Base-by-base conservation (phyloP, 495 filamentous ascomycete species). In the Penicillium salamii region DNA sequence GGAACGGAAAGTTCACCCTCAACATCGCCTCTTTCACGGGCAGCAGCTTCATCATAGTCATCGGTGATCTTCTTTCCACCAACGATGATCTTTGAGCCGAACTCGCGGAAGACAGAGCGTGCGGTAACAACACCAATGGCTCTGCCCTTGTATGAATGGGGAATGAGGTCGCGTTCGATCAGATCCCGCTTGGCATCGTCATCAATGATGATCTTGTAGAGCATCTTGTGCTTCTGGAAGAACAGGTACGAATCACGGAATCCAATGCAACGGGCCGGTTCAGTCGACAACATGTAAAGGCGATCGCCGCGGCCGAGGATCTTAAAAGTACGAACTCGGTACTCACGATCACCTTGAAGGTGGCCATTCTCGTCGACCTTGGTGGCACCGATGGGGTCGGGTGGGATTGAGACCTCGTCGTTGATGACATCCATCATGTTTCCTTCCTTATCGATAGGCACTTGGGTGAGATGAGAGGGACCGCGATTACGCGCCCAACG, bases 201-300 rank as follows among this genome's bases (percentile, higher is more conserved):
- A 49, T 90, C 89, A 55, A 96, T 85, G 55, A 96, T 93, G 59
- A 97, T 93, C 73, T 97, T 97, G 77, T 90, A 91, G 15, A 97
- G 85, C 59, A 90, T 82, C 62, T 86, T 88, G 72, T 97, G 91
- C 64, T 95, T 96, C 57, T 91, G 92, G 77, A 98, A 98, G 77
- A 98, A 98, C 13, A 98, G 78, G 64, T 98, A 98, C 48, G 88
- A 93, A 70, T 98, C 93, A 45, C 93, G 76, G 78, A 98, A 98
- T 6, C 93, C 93, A 40, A 95, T 92, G 59, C 93, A 98, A 48
- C 93, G 83, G 17, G 93, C 93, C 4, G 93, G 93, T 58, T 98
- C 93, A 2, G 93, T 98, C 2, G 91, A 96, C 59, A 98, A 74
- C 93, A 98, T 98, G 81, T 98, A 98, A 13, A 95, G 80, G 18